Conservation (phyloP, 495 filamentous ascomycete species). For the Podospora appendiculata region DNA sequence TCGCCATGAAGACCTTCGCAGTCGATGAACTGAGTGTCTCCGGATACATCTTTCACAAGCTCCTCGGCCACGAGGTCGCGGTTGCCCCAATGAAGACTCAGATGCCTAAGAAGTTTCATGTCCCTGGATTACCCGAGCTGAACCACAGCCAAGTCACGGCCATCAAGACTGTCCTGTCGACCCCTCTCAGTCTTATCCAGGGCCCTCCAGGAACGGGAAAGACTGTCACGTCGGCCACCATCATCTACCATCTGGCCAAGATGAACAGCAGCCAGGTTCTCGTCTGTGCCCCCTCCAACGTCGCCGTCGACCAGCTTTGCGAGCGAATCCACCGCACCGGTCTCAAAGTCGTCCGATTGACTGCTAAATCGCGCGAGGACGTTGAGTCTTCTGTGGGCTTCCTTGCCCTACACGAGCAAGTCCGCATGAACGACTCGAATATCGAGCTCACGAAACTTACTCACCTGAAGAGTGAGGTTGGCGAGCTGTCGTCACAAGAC, state of each 20-base stretch:
- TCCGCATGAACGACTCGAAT: conserved; percentile 94
- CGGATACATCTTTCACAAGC: conserved; percentile 96
- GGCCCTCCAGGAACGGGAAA: conserved; percentile 96
- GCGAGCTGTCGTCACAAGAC: conserved; percentile 90
- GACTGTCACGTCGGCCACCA: conserved; percentile 98
- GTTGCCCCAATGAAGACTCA: conserved; percentile 95
- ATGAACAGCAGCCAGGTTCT: conserved; percentile 91
- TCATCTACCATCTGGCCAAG: conserved; percentile 96
- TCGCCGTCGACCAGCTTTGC: conserved; percentile 96
- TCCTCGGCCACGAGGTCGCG: conserved; percentile 93
- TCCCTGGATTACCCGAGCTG: conserved; percentile 89
- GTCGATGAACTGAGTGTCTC: conserved; percentile 98
- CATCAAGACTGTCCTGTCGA: conserved; percentile 90
- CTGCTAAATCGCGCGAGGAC: conserved; percentile 96
- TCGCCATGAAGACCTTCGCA: conserved; percentile 98
- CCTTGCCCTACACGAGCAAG: conserved; percentile 91
- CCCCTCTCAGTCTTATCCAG: conserved; percentile 91
- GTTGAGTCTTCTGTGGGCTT: conserved; percentile 95
- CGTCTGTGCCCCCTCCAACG: conserved; percentile 96
- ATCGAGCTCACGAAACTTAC: conserved; percentile 85
- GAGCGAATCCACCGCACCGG: conserved; percentile 94
- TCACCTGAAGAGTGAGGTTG: conserved; percentile 83
- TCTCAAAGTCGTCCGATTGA: conserved; percentile 94
- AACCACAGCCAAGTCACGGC: conserved; percentile 95
- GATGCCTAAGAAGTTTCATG: conserved; percentile 94